phyloP scores from a whole-genome alignment of 441 rosid genomes.

The Viola pubescens region DNA sequence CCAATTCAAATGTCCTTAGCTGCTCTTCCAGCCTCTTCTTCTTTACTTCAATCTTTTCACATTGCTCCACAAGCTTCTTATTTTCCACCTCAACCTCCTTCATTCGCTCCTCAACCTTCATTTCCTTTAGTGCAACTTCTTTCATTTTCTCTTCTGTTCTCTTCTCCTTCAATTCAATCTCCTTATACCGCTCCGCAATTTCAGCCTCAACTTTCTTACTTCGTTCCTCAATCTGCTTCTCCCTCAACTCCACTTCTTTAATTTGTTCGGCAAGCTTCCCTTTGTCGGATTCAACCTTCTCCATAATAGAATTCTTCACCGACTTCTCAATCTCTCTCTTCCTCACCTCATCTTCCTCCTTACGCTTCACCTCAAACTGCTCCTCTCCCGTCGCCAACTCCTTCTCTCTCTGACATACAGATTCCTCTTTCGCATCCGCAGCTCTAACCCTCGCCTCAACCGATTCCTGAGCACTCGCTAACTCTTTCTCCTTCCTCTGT shows the following conservation, averaged over 20 bases:
- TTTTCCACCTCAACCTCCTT: not conserved
- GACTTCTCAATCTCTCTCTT: not conserved
- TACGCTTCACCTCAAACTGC: not conserved
- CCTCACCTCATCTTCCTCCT: not conserved
- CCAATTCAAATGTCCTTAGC: not conserved
- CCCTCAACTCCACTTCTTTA: not conserved
- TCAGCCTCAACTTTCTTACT: not conserved
- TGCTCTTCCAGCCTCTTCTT: not conserved
- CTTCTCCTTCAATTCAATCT: not conserved
- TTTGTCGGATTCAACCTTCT: not conserved
- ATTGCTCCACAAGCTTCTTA: not conserved
- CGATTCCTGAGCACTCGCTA: not conserved
- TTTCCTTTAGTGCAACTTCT: slow-evolving; percentile 1
- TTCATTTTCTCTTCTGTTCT: not conserved
- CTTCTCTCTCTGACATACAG: not conserved
- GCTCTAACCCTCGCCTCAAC: not conserved
- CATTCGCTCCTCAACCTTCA: not conserved
- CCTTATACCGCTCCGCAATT: not conserved
- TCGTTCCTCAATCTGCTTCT: not conserved
- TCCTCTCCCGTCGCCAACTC: not conserved
- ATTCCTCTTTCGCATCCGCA: not conserved
- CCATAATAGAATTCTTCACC: not conserved
- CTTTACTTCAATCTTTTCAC: not conserved
- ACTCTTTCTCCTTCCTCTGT: no score
- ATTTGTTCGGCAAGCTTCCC: not conserved